Evolutionary conservation across 2,329 filamentous ascomycete genomes (phyloP), one percentile per base, ranked within the genome.

Genomic region (Fusarium tuaranense): DNA sequence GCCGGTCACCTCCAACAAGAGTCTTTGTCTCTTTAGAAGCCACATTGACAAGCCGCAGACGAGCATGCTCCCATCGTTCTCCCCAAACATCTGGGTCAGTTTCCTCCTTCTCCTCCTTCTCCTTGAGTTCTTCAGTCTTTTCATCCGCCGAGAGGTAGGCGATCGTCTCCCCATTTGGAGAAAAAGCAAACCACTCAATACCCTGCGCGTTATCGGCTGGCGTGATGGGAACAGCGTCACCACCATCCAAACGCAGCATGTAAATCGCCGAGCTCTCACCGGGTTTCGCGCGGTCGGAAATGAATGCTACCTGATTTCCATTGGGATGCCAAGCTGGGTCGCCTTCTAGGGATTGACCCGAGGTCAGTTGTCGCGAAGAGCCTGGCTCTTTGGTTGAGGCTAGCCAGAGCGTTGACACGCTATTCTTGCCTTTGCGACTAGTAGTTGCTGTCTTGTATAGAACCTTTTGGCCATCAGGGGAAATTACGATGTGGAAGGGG

Each of bases 11-110:
- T 38, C 34, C 65, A 0, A 77, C 55, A 7, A 78, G 64, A 5
- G 57, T 58, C 18, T 8, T 75, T 1, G 53, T 69, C 48, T 80
- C 76, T 0, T 63, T 68, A 8, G 76, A 81, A 10, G 65, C 72
- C 2, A 84, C 53, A 34, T 84, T 67, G 1, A 85, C 46, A 3
- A 81, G 70, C 1, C 80, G 74, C 13, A 85, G 71, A 12, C 78
- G 78, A 16, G 73, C 75, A 65, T 76, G 80, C 6, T 80, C 70
- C 83, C 81, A 84, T 14, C 80, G 75, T 41, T 82, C 70, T 30
- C 81, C 83, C 80, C 81, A 85, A 18, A 85, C 80, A 9, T 79
- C 72, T 3, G 76, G 78, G 65, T 83, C 83, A 34, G 81, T 76
- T 10, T 80, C 80, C 0, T 78, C 77, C 12, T 81, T 77, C 14